Base-by-base conservation (phyloP, 441 rosid species). In the Pelargonium citronellum region DNA sequence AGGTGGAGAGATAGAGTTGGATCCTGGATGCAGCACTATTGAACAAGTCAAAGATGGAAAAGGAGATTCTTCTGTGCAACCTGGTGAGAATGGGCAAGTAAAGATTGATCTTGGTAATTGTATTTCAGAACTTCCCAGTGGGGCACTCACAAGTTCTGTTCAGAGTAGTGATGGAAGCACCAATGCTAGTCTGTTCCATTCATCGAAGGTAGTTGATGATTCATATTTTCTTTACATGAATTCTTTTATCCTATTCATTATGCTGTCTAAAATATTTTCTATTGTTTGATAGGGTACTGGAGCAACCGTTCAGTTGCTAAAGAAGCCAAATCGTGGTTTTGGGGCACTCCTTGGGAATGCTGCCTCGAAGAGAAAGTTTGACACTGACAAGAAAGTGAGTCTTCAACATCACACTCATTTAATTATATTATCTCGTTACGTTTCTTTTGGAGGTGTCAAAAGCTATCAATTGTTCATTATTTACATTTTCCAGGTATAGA, bases 261-360 rank as follows among this genome's bases (percentile, higher is more conserved):
- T 4, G 15, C 61, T 44, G 76, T 70, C 67, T 82, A 53, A 73
- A 27, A 67, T 20, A 24, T 16, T 63, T 71, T 73, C 66, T 71
- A 70, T 72, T 49, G 46, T 69, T 64, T 43, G 66, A 64, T 75
- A 94, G 96, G 86, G 43, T 75, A 66, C 81, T 69, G 86, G 75
- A 74, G 86, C 86, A 46, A 81, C 81, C 27, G 80, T 83, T 76
- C 87, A 77, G 78, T 84, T 67, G 73, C 81, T 74, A 64, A 86
- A 84, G 87, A 87, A 84, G 77, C 90, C 87, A 63, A 80, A 73
- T 64, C 71, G 88, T 73, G 86, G 80, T 77, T 80, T 89, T 66
- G 93, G 87, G 64, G 86, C 86, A 34, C 75, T 88, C 74, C 80
- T 85, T 34, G 92, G 96, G 51, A 77, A 70, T 44, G 49, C 70